Base-by-base conservation (phyloP, 345 rosid genomes). In the Eucalyptus grandis region DNA sequence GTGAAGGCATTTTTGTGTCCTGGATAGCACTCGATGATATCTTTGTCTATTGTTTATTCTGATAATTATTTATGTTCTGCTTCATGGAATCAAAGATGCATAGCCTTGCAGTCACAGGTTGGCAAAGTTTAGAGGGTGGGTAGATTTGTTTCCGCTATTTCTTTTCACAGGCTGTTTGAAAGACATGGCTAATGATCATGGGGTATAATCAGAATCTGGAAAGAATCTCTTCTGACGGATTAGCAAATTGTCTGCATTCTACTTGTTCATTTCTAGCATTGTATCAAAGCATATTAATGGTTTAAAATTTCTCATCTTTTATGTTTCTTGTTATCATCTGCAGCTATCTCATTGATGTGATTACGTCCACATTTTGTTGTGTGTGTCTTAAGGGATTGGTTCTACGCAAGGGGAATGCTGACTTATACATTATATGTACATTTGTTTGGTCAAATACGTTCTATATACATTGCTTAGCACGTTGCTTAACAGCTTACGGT, bases 351-450 rank as follows among this genome's bases (percentile, higher is more conserved):
- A 60, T 60, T 60, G 8, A 60, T 1, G 0, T 60, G 16, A 60
- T 60, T 60, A 12, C 0, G 2, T 60, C n/a, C 69, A 60, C 4
- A 12, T 60, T 27, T 1, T 6, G 4, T 60, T 1, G 16, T 60
- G 65, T 2, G 15, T n/a, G 31, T 27, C 8, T 65, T n/a, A 65
- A 65, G 40, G 6, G 77, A n/a, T n/a, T 0, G 40, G 77, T 65
- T n/a, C 40, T 65, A n/a, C 6, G 0, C 40, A 26, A 14, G 11
- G 21, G 72, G 2, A 65, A 0, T 8, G 1, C 2, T 65, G 17
- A 65, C 6, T 65, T n/a, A n/a, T 65, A 65, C 10, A 4, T 14
- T 65, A 62, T 30, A 13, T 62, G 8, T 14, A 30, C 34, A 62
- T n/a, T n/a, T 56, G 1, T 56, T 56, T 56, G 27, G 60, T 56